These are phyloP conservation scores for Pinus tabuliformis DNA, from an alignment of 75 land plant genomes.

Conservation along the genomic window DNA sequence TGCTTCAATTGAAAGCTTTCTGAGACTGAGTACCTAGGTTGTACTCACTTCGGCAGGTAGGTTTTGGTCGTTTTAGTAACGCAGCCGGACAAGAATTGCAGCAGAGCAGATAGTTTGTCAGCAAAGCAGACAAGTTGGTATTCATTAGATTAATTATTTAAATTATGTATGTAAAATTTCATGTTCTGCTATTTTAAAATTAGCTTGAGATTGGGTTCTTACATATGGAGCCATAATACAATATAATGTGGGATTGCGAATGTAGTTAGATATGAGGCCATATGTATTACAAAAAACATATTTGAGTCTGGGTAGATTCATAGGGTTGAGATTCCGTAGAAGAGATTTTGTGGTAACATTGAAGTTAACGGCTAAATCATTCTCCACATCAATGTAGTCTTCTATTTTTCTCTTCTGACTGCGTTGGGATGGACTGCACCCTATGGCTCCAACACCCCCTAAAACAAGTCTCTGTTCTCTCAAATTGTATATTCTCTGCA, in stretches of 20 bases:
- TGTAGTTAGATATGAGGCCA: conserved; percentile 18
- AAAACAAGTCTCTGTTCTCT: conserved; percentile 64
- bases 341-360: conserved; percentile 35
- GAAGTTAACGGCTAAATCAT: conserved; percentile 33
- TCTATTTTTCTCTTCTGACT: conserved; percentile 16
- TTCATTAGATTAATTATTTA: too few species aligned
- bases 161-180: too few species aligned
- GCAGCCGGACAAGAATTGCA: too few species aligned
- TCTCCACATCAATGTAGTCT: conserved; percentile 45
- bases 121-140: too few species aligned
- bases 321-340: conserved; percentile 25
- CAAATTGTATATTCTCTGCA: conserved; percentile 52
- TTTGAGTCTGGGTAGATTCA: conserved; percentile 29
- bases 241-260: conserved; percentile 38
- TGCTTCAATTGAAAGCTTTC: too few species aligned
- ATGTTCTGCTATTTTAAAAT: too few species aligned
- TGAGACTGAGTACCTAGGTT: too few species aligned
- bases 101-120: too few species aligned
- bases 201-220: too few species aligned
- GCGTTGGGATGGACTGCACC: conserved; percentile 66
- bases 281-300: conserved; percentile 61
- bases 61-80: too few species aligned
- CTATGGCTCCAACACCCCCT: conserved; percentile 46
- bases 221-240: conserved; percentile 24
- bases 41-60: too few species aligned